These are phyloP conservation scores for Hypoxylon subgilvum DNA, from an alignment of 495 filamentous ascomycete genomes.

Conservation along the genomic window DNA sequence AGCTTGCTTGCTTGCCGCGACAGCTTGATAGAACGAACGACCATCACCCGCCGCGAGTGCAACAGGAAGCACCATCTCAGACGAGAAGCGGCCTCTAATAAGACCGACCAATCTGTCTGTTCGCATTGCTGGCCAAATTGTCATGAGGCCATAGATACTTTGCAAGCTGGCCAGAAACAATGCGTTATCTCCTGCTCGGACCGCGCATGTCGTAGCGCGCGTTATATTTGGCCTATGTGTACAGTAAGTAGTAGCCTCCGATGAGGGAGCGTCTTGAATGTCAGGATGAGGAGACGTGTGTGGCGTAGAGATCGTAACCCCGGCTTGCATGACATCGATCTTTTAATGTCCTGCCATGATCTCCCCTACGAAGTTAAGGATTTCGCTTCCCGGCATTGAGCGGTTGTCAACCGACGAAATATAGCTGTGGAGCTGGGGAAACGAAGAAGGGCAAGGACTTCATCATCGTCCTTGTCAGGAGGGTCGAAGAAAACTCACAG, in stretches of 20 bases:
- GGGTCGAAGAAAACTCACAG: conserved; percentile 29
- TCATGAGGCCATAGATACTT: conserved; percentile 17
- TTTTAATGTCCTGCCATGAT: conserved; percentile 31
- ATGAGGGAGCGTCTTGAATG: conserved; percentile 7
- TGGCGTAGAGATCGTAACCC: conserved; percentile 29
- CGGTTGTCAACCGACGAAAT: conserved; percentile 32
- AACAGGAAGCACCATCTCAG: conserved; percentile 21
- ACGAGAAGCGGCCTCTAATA: conserved; percentile 12
- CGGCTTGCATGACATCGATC: conserved; percentile 38
- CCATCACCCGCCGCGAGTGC: conserved; percentile 26
- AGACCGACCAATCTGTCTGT: background rate
- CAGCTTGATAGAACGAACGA: conserved; percentile 35
- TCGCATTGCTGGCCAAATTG: conserved; percentile 32
- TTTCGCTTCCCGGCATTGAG: conserved; percentile 34
- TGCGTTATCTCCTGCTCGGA: conserved; percentile 35
- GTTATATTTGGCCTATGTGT: conserved; percentile 21
- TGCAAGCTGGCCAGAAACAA: conserved; percentile 20
- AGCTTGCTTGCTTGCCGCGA: conserved; percentile 35
- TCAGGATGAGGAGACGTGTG: conserved; percentile 22
- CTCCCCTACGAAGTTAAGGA: conserved; percentile 15
- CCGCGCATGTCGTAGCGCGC: conserved; percentile 20
- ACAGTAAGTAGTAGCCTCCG: conserved; percentile 2
- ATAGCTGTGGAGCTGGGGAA: conserved; percentile 27
- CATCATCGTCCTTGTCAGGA: conserved; percentile 37
- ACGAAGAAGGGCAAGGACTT: conserved; percentile 12